phyloP scores from a whole-genome alignment of 768 basidiomycete genomes.

The Serendipita sp. region DNA sequence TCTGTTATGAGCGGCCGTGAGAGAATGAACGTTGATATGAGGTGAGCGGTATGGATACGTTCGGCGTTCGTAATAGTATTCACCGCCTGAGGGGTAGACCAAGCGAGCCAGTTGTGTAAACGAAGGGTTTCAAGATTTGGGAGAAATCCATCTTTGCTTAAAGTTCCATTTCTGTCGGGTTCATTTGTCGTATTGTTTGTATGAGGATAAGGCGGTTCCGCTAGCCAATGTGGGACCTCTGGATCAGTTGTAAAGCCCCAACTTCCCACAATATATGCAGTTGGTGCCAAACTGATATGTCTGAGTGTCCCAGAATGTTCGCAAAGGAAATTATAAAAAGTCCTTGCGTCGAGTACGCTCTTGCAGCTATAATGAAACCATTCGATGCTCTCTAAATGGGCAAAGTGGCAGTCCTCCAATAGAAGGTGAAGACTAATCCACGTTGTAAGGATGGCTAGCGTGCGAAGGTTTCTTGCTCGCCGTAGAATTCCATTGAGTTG shows the following conservation, averaged over 20 bases:
- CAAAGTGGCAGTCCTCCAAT: constrained; percentile 7
- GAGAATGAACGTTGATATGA: constrained; percentile 3
- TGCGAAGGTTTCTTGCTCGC: not conserved
- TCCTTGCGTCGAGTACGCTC: not conserved
- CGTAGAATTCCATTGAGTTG: not conserved
- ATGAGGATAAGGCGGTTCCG: not conserved
- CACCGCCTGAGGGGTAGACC: not conserved
- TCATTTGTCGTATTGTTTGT: not conserved
- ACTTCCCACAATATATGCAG: not conserved
- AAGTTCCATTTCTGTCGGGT: too few relatives aligned
- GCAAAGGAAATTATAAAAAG: constrained; percentile 4
- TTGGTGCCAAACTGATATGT: constrained; percentile 5
- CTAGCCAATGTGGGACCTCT: constrained; percentile 4
- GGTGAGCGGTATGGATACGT: not conserved
- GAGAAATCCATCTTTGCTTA: not conserved
- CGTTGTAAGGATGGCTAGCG: constrained; percentile 1
- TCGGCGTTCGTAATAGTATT: constrained; percentile 1
- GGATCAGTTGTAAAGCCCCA: not conserved
- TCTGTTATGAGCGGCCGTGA: constrained; percentile 4
- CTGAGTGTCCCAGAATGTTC: constrained; percentile 7
- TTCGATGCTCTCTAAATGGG: constrained; percentile 6
- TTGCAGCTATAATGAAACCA: constrained; percentile 4
- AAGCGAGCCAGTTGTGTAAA: constrained; percentile 7
- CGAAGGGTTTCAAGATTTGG: constrained; percentile 9
- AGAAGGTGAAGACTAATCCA: constrained; percentile 1